A percentile compares a stretch with the other conserved stretches of the same genome.
Evolutionary conservation across 1,284 basidiomycete genomes (phyloP).

Genomic region (Rhodofomes roseus): DNA sequence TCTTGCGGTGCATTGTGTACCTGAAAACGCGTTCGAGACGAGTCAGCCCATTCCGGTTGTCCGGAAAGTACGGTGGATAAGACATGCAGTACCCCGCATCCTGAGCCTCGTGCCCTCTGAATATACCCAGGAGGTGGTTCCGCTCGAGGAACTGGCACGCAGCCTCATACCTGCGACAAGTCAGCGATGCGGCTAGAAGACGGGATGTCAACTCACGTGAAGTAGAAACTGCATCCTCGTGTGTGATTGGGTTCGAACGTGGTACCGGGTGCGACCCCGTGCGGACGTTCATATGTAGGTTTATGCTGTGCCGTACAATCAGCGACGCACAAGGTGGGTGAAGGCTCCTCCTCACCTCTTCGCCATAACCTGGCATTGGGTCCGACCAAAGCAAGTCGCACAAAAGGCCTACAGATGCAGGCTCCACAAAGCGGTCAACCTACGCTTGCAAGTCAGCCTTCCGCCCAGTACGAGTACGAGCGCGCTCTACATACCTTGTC

Average conservation of each 20-base stretch:
- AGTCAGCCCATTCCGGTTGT: neutral
- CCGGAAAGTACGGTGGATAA: neutral
- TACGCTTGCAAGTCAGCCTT: slow-evolving; percentile 20
- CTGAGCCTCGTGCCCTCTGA: slow-evolving; percentile 97
- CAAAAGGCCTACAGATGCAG: slow-evolving; percentile 88
- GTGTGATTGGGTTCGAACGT: slow-evolving; percentile 86
- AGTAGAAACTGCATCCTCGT: slow-evolving; percentile 93
- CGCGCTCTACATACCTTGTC: slow-evolving; percentile 47
- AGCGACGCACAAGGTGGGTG: neutral
- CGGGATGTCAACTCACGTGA: slow-evolving; percentile 64
- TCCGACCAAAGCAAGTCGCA: slow-evolving; percentile 95
- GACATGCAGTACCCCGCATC: slow-evolving; percentile 74
- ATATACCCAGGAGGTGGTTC: slow-evolving; percentile 89
- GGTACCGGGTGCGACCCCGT: slow-evolving; percentile 38
- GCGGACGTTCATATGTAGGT: slow-evolving; percentile 30
- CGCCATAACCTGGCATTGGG: slow-evolving; percentile 63
- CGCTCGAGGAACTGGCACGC: slow-evolving; percentile 94
- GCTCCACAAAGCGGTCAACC: slow-evolving; percentile 94
- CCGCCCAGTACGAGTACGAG: no score
- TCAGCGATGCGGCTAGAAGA: neutral
- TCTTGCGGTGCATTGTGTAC: slow-evolving; percentile 94
- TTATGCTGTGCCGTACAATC: slow-evolving; percentile 30
- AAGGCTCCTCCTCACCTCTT: slow-evolving; percentile 32
- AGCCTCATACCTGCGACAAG: slow-evolving; percentile 72
- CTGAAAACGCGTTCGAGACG: slow-evolving; percentile 33